A percentile compares a stretch with the other conserved stretches of the same genome.
These are phyloP conservation scores for Fusarium subtropicale DNA, from an alignment of 2,329 filamentous ascomycete species.

Conservation along the genomic window DNA sequence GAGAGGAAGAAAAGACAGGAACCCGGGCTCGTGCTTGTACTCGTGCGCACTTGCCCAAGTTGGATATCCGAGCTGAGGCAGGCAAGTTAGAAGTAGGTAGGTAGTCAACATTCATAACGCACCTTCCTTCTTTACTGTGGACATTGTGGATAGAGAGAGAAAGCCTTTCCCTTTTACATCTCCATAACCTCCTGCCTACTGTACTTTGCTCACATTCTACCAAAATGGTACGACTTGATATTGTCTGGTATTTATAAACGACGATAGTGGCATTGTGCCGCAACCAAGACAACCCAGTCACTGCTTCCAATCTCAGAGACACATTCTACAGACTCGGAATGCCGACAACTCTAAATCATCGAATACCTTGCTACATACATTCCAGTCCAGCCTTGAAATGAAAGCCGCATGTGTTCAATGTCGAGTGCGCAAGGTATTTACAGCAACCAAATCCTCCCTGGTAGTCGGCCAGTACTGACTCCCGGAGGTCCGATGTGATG, in stretches of 20 bases:
- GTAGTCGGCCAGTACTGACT: constrained; percentile 44
- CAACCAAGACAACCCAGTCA: neutral
- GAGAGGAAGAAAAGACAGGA: neutral
- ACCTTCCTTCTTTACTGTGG: constrained; percentile 1
- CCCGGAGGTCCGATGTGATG: constrained; percentile 48
- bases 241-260: constrained; percentile 4
- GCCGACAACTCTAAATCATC: neutral
- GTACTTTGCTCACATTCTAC: neutral
- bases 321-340: neutral
- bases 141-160: neutral
- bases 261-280: neutral
- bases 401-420: constrained; percentile 48
- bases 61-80: neutral
- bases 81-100: neutral
- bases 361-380: neutral
- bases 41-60: neutral
- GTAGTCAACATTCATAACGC: neutral
- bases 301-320: neutral
- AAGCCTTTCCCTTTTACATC: neutral
- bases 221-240: constrained; percentile 3
- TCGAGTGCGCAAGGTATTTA: constrained; percentile 46
- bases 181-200: neutral
- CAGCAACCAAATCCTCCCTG: constrained; percentile 5
- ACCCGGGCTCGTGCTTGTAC: neutral
- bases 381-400: constrained; percentile 26